Percentiles rank a stretch among this genome's conserved stretches.
phyloP scores from a whole-genome alignment of 805 yeast genomes.

The Blastobotrys mokoenaii region DNA sequence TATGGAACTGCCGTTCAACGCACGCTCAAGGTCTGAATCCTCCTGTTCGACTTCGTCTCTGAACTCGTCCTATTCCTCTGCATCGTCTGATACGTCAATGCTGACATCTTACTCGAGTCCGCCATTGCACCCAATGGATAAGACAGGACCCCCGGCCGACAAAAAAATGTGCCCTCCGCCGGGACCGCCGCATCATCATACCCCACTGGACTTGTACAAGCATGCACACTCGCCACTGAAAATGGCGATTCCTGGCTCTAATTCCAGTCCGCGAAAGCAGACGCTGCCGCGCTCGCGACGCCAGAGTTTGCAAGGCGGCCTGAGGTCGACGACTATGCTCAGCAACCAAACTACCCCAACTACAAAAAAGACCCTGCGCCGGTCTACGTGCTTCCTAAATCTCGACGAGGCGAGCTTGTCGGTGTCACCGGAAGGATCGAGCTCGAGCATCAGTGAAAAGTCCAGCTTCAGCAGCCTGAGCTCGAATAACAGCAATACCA shows the following conservation, averaged over 20 bases:
- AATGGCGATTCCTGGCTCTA: no score
- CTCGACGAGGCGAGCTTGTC: conserved; percentile 29
- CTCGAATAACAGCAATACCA: conserved; percentile 6
- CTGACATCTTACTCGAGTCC: neutral
- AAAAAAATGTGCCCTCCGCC: conserved; percentile 1
- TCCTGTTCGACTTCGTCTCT: conserved; percentile 1
- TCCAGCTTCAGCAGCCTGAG: conserved; percentile 1
- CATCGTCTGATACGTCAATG: neutral
- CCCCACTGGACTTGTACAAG: neutral
- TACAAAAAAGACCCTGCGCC: conserved; percentile 22
- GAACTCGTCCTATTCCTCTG: neutral
- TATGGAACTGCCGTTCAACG: no score
- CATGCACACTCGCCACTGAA: neutral
- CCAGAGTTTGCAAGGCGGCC: neutral
- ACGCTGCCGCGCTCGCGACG: neutral
- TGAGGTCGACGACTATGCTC: neutral
- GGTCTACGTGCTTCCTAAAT: conserved; percentile 34
- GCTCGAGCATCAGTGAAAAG: neutral
- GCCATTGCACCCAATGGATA: neutral
- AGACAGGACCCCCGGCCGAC: neutral
- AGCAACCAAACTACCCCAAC: neutral
- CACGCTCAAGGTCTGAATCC: neutral
- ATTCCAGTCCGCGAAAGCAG: no score
- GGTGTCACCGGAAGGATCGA: neutral
- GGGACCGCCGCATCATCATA: neutral